Evolutionary conservation across 2,329 filamentous ascomycete genomes (phyloP).

Genomic region (Madurella fahalii): DNA sequence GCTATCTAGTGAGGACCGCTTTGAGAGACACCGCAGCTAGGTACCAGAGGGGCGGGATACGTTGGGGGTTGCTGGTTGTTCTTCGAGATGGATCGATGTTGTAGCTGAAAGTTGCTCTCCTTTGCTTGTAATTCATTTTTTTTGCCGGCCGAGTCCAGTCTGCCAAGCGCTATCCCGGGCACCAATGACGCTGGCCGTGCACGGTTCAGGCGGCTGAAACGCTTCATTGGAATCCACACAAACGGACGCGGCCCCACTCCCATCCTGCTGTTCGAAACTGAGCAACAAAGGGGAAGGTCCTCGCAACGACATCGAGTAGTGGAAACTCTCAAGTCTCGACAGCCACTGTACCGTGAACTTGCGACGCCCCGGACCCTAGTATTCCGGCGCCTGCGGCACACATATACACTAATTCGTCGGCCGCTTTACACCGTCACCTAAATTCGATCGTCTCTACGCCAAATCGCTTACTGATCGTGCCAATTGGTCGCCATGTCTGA

Average conservation of each 20-base stretch:
- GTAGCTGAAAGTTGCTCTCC: constrained; percentile 2
- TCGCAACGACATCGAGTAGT: no score
- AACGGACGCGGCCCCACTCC: background rate
- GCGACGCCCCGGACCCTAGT: no score
- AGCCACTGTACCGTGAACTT: no score
- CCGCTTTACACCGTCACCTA: background rate
- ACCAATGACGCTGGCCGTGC: constrained; percentile 16
- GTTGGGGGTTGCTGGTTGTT: constrained; percentile 6
- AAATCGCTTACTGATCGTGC: background rate
- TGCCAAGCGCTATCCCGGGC: constrained; percentile 8
- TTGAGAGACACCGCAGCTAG: background rate
- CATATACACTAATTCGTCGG: background rate
- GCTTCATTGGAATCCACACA: no score
- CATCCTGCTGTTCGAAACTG: background rate
- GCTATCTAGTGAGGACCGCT: background rate
- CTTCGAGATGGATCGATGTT: background rate
- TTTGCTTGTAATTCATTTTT: constrained; percentile 16
- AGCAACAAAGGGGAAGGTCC: no score
- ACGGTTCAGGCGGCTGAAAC: constrained; percentile 13
- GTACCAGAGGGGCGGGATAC: background rate
- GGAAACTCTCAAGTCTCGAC: no score
- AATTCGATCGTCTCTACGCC: background rate
- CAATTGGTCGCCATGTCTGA: constrained; percentile 50
- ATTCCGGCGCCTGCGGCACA: background rate
- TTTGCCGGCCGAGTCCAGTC: constrained; percentile 17